Conservation (phyloP, 208 protist species). For the Acanthamoeba quina region DNA sequence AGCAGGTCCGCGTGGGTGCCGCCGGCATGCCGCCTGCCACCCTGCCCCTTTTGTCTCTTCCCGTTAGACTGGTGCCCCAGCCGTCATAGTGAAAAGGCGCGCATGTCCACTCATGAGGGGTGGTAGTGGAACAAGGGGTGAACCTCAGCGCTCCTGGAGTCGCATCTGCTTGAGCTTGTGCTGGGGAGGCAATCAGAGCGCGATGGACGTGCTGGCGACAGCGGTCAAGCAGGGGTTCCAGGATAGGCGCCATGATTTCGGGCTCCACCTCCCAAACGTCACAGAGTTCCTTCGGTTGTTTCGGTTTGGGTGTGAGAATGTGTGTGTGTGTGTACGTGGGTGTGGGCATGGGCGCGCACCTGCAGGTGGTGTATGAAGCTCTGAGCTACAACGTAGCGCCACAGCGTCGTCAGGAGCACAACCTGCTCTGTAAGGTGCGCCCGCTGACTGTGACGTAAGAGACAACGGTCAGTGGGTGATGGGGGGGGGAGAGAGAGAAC, state of each 20-base stretch:
- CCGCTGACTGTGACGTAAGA: not conserved
- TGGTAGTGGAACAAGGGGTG: not conserved
- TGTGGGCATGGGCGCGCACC: no score
- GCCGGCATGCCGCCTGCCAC: no score
- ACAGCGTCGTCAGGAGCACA: not conserved
- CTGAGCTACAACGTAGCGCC: not conserved
- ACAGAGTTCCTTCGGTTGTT: not conserved
- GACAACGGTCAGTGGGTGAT: no score
- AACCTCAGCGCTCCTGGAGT: no score
- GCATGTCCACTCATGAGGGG: no score
- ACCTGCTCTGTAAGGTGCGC: not conserved
- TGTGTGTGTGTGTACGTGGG: no score
- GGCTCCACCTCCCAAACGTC: not conserved
- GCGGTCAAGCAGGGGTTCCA: not conserved
- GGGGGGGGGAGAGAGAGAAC: no score
- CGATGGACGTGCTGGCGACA: not conserved
- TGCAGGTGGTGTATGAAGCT: not conserved
- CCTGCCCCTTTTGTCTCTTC: not conserved
- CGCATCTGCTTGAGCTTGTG: not conserved
- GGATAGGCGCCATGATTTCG: not conserved
- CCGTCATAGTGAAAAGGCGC: no score
- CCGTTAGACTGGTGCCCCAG: not conserved
- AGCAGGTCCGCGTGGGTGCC: not conserved
- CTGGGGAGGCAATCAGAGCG: not conserved
- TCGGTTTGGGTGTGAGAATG: no score